Evolutionary conservation across 1,139 yeast genomes (phyloP).

Genomic region (Taphrina betulina): DNA sequence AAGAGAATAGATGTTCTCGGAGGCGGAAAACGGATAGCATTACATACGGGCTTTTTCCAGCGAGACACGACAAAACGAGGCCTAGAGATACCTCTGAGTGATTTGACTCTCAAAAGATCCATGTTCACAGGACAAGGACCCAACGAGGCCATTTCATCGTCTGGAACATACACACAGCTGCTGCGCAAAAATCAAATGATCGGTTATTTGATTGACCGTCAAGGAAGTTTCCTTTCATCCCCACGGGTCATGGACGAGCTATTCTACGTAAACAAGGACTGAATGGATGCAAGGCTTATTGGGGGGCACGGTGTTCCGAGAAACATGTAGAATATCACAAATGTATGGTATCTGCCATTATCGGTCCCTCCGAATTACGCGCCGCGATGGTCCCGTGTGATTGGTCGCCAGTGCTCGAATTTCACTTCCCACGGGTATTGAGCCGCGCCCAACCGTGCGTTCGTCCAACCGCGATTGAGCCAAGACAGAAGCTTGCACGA

Average conservation of each 20-base stretch:
- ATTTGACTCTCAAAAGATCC: constrained; percentile 15
- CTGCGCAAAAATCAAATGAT: constrained; percentile 15
- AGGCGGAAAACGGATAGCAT: constrained; percentile 12
- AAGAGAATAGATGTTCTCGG: constrained; percentile 9
- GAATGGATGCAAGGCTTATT: background rate
- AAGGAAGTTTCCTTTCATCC: constrained; percentile 15
- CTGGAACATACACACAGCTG: constrained; percentile 23
- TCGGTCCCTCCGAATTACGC: too few species aligned
- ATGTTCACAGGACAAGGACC: constrained; percentile 25
- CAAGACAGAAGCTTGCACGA: too few species aligned
- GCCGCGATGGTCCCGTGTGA: too few species aligned
- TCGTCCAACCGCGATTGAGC: too few species aligned
- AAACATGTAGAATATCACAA: too few species aligned
- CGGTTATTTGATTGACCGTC: constrained; percentile 25
- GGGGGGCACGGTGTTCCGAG: background rate
- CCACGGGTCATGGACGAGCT: constrained; percentile 17
- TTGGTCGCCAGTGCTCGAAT: too few species aligned
- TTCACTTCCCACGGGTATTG: too few species aligned
- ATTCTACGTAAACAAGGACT: constrained; percentile 4
- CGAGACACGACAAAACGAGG: constrained; percentile 9
- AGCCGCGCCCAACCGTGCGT: too few species aligned
- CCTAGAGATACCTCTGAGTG: background rate
- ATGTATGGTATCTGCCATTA: too few species aligned
- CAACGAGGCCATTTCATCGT: constrained; percentile 15
- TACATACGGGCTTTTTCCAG: constrained; percentile 9